Conservation (phyloP, 2,329 filamentous ascomycete genomes). For the Arthroderma uncinatum region DNA sequence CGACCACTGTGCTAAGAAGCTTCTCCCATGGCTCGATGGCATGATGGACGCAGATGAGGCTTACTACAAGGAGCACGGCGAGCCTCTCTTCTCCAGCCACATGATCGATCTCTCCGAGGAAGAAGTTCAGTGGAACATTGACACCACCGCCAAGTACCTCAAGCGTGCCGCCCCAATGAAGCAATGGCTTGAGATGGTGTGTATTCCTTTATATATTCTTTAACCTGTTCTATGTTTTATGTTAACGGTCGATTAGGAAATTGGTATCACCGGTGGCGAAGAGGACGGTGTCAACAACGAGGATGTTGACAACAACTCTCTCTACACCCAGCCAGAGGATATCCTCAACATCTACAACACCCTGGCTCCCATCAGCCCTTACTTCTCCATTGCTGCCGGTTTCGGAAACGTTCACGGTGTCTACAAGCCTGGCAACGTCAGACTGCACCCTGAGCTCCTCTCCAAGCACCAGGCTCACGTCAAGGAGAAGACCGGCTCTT, state of each 20-base stretch:
- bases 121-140: slow-evolving; percentile 76
- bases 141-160: slow-evolving; percentile 85
- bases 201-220: slow-evolving; percentile 13
- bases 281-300: slow-evolving; percentile 99
- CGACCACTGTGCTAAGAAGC: slow-evolving; percentile 99
- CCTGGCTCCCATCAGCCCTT: slow-evolving; percentile 73
- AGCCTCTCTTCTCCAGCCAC: slow-evolving; percentile 90
- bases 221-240: not conserved
- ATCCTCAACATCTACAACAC: slow-evolving; percentile 85
- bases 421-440: slow-evolving; percentile 96
- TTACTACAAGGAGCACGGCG: slow-evolving; percentile 86
- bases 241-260: slow-evolving; percentile 44
- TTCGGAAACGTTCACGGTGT: slow-evolving; percentile 99
- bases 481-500: slow-evolving; percentile 61
- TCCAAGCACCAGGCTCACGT: slow-evolving; percentile 93
- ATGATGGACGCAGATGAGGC: slow-evolving; percentile 89
- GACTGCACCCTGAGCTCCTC: slow-evolving; percentile 89
- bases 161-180: slow-evolving; percentile 93
- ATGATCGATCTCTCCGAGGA: slow-evolving; percentile 99
- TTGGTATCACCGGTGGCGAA: slow-evolving; percentile 92
- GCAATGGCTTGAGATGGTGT: slow-evolving; percentile 97
- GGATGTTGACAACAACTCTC: slow-evolving; percentile 86
- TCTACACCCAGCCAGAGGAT: slow-evolving; percentile 97
- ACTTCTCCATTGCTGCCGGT: slow-evolving; percentile 96
- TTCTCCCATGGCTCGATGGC: slow-evolving; percentile 92